Evolutionary conservation across 73 alveolate species (phyloP), one percentile per base, ranked within the genome.

Genomic region (Paramecium caudatum): DNA sequence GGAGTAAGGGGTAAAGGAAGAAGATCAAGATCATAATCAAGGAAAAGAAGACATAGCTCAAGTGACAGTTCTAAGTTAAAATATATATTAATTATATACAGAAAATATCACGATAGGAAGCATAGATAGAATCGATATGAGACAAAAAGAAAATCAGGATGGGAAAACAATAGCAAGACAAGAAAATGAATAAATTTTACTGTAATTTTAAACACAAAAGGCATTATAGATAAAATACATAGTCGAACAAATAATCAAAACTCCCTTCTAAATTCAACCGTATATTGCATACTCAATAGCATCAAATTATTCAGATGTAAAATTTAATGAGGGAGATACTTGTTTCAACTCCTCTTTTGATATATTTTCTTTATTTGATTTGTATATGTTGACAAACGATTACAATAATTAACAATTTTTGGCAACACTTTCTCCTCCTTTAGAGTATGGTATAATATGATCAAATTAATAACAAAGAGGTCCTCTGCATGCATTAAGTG

Each of bases 401-500:
- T 98, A 96, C 61, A 98, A 91, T 47, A 98, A 94, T 86, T 96
- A 97, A 84, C 99, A 98, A 94, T 98, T 98, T 63, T 90, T 91
- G 32, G 91, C 91, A 45, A 86, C 86, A 23, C 98, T 96, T 47
- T 92, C 92, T 10, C 99, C 99, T n/a, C 99, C 99, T 92, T 96
- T 95, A 6, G 99, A 95, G 91, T 91, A 98, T 46, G 99, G 99
- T 33, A 94, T 90, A 62, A 98, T 96, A 94, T 97, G 99, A 83
- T 98, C 99, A 93, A 97, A 98, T 93, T 98, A 99, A 94, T 98
- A 99, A 80, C 99, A 96, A 17, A 98, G 91, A 36, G 98, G 97
- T 39, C 99, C 99, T 80, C 63, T 48, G 61, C 82, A 63, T 63
- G 47, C 25, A 32, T 78, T 90, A 13, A 74, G 46, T 4, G 50